Evolutionary conservation across 371 early-diverging fungal genomes (phyloP), one percentile per base, ranked within the genome.

Genomic region (Mucor ambiguus): DNA sequence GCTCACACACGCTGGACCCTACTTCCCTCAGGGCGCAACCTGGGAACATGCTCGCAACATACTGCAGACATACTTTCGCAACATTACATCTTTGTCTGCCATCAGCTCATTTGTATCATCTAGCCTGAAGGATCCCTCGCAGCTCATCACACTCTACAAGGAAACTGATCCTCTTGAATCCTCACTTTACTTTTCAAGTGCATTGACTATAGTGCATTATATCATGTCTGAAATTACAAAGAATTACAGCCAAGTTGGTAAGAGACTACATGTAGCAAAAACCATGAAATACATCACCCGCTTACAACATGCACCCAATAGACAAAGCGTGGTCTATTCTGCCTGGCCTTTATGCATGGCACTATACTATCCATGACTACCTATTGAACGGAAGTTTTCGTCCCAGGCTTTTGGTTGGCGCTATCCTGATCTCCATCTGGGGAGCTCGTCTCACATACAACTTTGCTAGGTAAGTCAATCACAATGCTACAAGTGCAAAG

Each of bases 371-470:
- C 18, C 84, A 85, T 33, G 81, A 86, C 49, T 85, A 67, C 46
- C 61, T 71, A 43, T 64, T 58, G 24, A 59, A 63, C 61, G 67
- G 63, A 16, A 55, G 48, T 0, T 54, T 81, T 30, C 74, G 85
- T 67, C 77, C 80, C 24, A 80, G 90, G n/a, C 71, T 86, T 14
- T 58, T 85, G 29, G 66, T 83, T 28, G 82, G 85, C 28, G 61
- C 83, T 22, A 44, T 76, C 9, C 65, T 93, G 14, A 85, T 90
- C 18, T 67, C 82, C 0, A 41, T 87, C n/a, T 97, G 97, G 97
- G 92, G 93, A 1, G 28, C 73, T 4, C 87, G 96, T 22, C 76
- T 95, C 52, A 93, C 93, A 0, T 92, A 80, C 71, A 96, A 95
- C 76, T 94, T 93, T 66, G 81, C 81, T 10, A 67, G 82, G 80